Evolutionary conservation across 306 rosid species (phyloP).

Genomic region (Oxytropis ochrocephala): DNA sequence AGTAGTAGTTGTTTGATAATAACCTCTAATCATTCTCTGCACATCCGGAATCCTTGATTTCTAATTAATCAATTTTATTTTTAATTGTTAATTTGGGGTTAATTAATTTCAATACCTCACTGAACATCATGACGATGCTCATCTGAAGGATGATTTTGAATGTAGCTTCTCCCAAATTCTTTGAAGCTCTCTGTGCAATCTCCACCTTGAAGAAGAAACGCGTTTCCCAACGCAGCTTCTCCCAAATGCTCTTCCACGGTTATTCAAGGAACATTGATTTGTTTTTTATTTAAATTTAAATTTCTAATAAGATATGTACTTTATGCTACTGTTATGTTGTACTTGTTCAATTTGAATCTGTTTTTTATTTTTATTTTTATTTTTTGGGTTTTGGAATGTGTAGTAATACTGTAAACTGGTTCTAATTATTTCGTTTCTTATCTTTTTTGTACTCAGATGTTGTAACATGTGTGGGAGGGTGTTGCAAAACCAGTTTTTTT

Average conservation of each 20-base stretch:
- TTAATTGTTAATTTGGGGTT: too few relatives aligned
- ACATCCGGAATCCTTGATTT: conserved; percentile 92
- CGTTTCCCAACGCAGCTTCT: conserved; percentile 92
- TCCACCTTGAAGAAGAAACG: conserved; percentile 85
- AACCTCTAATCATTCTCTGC: conserved; percentile 86
- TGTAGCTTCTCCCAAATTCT: conserved; percentile 94
- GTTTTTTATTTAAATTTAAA: neutral
- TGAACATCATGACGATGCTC: conserved; percentile 91
- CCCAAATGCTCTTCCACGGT: conserved; percentile 54
- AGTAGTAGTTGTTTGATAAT: conserved; percentile 92
- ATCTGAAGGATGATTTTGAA: conserved; percentile 85
- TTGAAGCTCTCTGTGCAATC: conserved; percentile 98
- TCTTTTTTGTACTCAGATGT: neutral
- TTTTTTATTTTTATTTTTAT: neutral
- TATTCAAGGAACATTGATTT: neutral
- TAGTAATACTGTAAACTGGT: neutral
- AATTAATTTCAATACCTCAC: conserved; percentile 16
- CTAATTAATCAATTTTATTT: conserved; percentile 14
- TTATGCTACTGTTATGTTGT: neutral
- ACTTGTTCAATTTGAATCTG: neutral
- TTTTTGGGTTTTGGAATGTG: neutral
- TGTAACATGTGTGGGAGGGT: conserved; percentile 25
- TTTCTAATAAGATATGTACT: neutral
- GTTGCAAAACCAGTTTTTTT: conserved; percentile 13
- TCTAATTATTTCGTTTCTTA: neutral